These are phyloP conservation scores for Oehlia diaphana DNA, from an alignment of 192 early-diverging fungal species.

Conservation along the genomic window DNA sequence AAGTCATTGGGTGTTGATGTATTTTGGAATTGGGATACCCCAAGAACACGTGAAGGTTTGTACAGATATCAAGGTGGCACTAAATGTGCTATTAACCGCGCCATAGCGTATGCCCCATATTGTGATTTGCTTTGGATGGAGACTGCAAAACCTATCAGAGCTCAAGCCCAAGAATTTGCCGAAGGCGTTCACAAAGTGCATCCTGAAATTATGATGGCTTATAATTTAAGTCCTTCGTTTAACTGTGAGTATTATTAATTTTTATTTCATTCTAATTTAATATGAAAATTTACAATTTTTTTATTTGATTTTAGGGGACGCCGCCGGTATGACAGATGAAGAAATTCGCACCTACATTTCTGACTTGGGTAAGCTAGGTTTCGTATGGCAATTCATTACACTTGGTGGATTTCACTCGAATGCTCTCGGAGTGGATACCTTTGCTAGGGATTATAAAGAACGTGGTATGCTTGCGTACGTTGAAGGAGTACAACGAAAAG, in stretches of 20 bases:
- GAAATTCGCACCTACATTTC: slow-evolving; percentile 84
- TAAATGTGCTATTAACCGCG: slow-evolving; percentile 80
- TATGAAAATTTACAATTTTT: not conserved
- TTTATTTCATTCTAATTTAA: too few species aligned
- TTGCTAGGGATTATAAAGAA: slow-evolving; percentile 85
- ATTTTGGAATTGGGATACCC: slow-evolving; percentile 87
- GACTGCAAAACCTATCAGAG: slow-evolving; percentile 90
- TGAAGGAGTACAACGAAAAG: slow-evolving; percentile 87
- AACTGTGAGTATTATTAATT: slow-evolving; percentile 62
- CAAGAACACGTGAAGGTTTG: slow-evolving; percentile 92
- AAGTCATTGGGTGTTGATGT: slow-evolving; percentile 71
- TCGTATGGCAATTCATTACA: slow-evolving; percentile 98
- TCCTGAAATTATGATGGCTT: slow-evolving; percentile 87
- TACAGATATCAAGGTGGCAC: slow-evolving; percentile 97
- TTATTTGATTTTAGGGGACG: slow-evolving; percentile 37
- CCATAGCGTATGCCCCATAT: slow-evolving; percentile 78
- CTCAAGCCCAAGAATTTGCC: slow-evolving; percentile 91
- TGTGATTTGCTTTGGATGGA: slow-evolving; percentile 94
- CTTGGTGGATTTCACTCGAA: slow-evolving; percentile 93
- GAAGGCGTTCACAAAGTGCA: slow-evolving; percentile 71
- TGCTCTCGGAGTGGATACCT: slow-evolving; percentile 74
- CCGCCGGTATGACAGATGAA: slow-evolving; percentile 88
- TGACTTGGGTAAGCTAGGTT: slow-evolving; percentile 87
- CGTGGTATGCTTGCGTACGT: slow-evolving; percentile 96
- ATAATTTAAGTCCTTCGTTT: slow-evolving; percentile 97